phyloP scores from a whole-genome alignment of 192 early-diverging fungal species.

The Podila horticola region DNA sequence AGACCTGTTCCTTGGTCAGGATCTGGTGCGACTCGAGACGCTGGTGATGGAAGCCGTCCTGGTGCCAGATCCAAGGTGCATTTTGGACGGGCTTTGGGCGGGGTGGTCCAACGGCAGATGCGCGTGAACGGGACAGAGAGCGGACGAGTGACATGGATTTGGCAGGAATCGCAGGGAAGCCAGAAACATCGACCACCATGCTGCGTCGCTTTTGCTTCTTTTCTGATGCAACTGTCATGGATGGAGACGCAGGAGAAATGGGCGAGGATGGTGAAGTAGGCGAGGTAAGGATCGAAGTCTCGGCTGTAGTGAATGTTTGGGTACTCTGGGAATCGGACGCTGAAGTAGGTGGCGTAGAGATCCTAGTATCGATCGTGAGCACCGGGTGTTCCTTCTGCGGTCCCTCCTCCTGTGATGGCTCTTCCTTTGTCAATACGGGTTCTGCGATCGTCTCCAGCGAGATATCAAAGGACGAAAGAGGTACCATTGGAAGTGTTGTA shows the following conservation, averaged over 20 bases:
- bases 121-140: not conserved
- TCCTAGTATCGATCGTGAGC: too few species aligned
- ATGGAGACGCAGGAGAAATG: not conserved
- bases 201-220: not conserved
- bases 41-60: conserved; percentile 42
- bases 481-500: too few species aligned
- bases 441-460: too few species aligned
- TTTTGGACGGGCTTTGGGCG: conserved; percentile 12
- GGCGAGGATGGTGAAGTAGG: not conserved
- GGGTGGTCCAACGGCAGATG: not conserved
- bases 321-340: too few species aligned
- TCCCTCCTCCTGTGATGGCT: too few species aligned
- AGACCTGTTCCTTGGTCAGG: conserved; percentile 47
- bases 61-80: conserved; percentile 50
- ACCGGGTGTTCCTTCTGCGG: too few species aligned
- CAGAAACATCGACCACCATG: not conserved
- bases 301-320: too few species aligned
- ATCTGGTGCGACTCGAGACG: conserved; percentile 51
- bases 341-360: too few species aligned
- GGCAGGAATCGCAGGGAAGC: conserved; percentile 5
- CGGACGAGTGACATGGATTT: conserved; percentile 6
- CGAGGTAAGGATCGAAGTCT: too few species aligned
- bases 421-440: too few species aligned
- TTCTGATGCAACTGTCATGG: not conserved
- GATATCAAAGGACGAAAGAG: too few species aligned